A percentile compares a stretch with the other conserved stretches of the same genome.
Evolutionary conservation across 345 rosid genomes (phyloP).

Genomic region (Ceriops zippeliana): DNA sequence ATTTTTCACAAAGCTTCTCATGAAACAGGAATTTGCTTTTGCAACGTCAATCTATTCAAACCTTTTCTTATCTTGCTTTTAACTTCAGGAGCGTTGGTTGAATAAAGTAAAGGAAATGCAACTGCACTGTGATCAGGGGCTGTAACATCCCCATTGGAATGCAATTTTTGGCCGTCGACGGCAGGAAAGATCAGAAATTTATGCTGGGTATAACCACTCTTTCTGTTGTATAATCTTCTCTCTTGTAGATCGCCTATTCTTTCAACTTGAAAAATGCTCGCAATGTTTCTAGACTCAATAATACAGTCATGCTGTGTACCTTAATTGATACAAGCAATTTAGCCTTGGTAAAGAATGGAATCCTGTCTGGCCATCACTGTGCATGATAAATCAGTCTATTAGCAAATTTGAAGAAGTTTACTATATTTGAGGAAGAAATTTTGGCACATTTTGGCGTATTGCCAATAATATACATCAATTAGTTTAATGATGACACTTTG

Average conservation of each 20-base stretch:
- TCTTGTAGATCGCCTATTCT: too few species aligned
- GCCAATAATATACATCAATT: background rate
- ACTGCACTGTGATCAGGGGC: slow-evolving; percentile 67
- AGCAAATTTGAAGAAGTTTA: background rate
- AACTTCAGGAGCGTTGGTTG: slow-evolving; percentile 66
- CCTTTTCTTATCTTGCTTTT: background rate
- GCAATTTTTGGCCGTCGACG: slow-evolving; percentile 40
- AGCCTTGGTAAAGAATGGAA: background rate
- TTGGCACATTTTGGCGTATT: too few species aligned
- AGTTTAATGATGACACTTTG: too few species aligned
- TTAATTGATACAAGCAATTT: too few species aligned
- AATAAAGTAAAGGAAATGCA: slow-evolving; percentile 78
- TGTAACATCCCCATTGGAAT: slow-evolving; percentile 46
- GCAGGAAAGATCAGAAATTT: slow-evolving; percentile 17
- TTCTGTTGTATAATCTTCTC: too few species aligned
- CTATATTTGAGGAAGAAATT: too few species aligned
- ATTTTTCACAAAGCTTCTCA: background rate
- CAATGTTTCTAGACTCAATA: too few species aligned
- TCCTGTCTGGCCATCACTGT: background rate
- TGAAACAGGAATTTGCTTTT: background rate
- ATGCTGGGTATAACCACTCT: background rate
- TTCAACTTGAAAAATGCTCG: too few species aligned
- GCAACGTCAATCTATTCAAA: background rate
- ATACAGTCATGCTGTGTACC: too few species aligned
- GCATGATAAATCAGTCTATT: background rate